Evolutionary conservation across 768 basidiomycete genomes (phyloP), one percentile per base, ranked within the genome.

Genomic region (Lentinula raphanica): DNA sequence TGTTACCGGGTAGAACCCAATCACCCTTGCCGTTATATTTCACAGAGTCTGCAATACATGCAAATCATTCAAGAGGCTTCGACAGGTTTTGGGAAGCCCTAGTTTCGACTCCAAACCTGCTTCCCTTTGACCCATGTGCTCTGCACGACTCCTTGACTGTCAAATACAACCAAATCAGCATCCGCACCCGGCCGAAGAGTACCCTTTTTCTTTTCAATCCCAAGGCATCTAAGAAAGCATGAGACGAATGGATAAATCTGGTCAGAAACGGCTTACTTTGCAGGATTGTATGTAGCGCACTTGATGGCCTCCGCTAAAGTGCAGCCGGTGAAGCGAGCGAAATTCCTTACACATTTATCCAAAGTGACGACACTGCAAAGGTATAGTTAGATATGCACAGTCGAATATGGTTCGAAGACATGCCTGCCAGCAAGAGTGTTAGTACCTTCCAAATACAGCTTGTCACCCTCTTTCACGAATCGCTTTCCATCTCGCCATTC

Each of bases 341-440:
- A 88, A 71, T 95, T 96, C 56, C 88, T 85, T 40, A 95, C 84
- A 66, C 90, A 94, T 63, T 85, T 88, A 71, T 92, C 88, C 61
- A 96, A 69, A 2, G 92, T 89, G 45, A 93, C 82, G 45, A 90
- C 88, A 66, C 89, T 90, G 32, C 13, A 35, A 35, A 13, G 32
- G 13, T 35, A 8, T 35, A 5, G 13, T 35, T 35, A 62, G 15
- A 63, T 54, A 45, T 48, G 32, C 23, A 58, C 29, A 51, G 49
- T 17, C 56, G 27, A 17, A 25, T 54, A 48, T 13, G 27, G 31
- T 21, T 21, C 49, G 15, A 45, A 19, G 53, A 50, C 31, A 54
- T 49, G 90, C 90, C 90, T 92, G 68, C 93, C 94, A 1, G 94
- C 94, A 56, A 96, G 84, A 1, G 93, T 95, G 59, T 85, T 79